These are phyloP conservation scores for Backusella sp. DNA, from an alignment of 192 early-diverging fungal species.

Conservation along the genomic window DNA sequence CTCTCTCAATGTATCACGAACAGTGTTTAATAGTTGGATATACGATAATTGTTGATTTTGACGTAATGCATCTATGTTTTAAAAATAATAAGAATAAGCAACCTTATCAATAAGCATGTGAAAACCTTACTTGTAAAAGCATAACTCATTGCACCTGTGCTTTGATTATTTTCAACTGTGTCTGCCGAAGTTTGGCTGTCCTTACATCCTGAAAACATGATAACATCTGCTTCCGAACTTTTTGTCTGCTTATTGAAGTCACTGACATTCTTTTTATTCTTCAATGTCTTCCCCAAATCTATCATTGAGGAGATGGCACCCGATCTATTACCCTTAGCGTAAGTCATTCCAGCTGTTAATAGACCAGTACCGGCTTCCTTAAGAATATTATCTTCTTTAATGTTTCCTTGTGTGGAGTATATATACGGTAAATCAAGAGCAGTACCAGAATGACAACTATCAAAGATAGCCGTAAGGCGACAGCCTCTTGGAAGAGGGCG, in stretches of 20 bases:
- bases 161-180: conserved; percentile 54
- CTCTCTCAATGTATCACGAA: conserved; percentile 59
- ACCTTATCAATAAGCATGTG: not conserved
- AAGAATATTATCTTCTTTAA: conserved; percentile 51
- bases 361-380: conserved; percentile 43
- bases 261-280: conserved; percentile 31
- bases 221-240: conserved; percentile 59
- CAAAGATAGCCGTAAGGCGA: conserved; percentile 79
- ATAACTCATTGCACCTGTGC: conserved; percentile 75
- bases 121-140: conserved; percentile 59
- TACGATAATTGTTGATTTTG: conserved; percentile 62
- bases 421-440: conserved; percentile 78
- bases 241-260: conserved; percentile 34
- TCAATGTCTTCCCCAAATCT: conserved; percentile 45
- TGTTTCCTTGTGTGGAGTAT: conserved; percentile 65
- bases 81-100: not conserved
- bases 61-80: conserved; percentile 39
- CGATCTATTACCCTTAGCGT: conserved; percentile 45
- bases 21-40: conserved; percentile 63
- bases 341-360: conserved; percentile 46
- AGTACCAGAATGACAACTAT: conserved; percentile 83
- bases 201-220: conserved; percentile 83
- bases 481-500: conserved; percentile 59
- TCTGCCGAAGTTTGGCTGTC: conserved; percentile 81
- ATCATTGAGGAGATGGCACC: conserved; percentile 41